Evolutionary conservation across 2,329 filamentous ascomycete species (phyloP).

Genomic region (Nakataea oryzae): DNA sequence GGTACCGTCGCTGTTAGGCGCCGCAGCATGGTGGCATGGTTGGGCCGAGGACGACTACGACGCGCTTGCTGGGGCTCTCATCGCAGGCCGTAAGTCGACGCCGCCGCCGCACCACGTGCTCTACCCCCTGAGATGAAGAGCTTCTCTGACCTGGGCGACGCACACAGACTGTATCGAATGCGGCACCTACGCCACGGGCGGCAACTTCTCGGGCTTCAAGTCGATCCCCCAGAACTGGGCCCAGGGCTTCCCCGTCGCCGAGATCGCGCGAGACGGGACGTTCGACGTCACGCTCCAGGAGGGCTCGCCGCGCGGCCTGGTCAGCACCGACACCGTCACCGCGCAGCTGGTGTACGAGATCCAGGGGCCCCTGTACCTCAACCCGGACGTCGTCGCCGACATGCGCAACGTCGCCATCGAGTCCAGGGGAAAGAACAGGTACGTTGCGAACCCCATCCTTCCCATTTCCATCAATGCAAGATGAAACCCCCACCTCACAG

Average conservation of each 20-base stretch:
- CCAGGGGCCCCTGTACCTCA: conserved; percentile 29
- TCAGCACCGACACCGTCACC: conserved; percentile 15
- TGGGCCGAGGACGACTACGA: conserved; percentile 39
- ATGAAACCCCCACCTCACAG: neutral
- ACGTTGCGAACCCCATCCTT: too few relatives aligned
- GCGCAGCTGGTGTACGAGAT: conserved; percentile 10
- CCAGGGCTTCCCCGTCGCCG: conserved; percentile 26
- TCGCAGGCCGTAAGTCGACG: conserved; percentile 28
- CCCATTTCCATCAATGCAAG: neutral
- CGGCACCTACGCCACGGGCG: conserved; percentile 40
- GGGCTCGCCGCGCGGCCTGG: conserved; percentile 20
- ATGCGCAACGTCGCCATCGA: conserved; percentile 23
- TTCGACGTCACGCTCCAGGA: conserved; percentile 24
- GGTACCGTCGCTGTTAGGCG: conserved; percentile 23
- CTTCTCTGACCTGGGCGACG: too few relatives aligned
- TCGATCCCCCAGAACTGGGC: conserved; percentile 17
- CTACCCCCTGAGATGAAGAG: too few relatives aligned
- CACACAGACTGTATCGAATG: conserved; percentile 38
- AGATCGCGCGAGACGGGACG: conserved; percentile 20
- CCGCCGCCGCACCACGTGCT: neutral
- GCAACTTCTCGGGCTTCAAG: conserved; percentile 41
- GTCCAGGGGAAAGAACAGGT: conserved; percentile 21
- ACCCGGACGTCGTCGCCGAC: conserved; percentile 34
- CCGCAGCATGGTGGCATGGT: conserved; percentile 43
- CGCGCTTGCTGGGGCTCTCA: conserved; percentile 34